These are phyloP conservation scores for Kodamaea restingae DNA, from an alignment of 805 yeast species.

Conservation along the genomic window DNA sequence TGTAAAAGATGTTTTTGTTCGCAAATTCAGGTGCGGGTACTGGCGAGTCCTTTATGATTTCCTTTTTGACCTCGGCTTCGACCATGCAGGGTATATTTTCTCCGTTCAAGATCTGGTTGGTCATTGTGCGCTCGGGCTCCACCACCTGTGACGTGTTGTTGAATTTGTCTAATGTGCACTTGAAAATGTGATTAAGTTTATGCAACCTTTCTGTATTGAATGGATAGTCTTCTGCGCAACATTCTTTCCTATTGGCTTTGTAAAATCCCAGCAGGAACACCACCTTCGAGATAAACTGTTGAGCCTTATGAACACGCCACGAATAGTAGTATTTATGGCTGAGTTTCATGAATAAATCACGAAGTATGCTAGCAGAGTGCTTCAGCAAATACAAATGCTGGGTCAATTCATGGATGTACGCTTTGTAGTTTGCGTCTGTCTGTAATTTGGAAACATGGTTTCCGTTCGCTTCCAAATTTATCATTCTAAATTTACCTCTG, in stretches of 20 bases:
- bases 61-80: background rate
- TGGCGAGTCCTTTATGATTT: background rate
- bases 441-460: slow-evolving; percentile 19
- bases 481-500: slow-evolving; percentile 8
- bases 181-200: slow-evolving; percentile 15
- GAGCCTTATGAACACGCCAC: slow-evolving; percentile 63
- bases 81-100: too few species aligned
- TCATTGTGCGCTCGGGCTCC: background rate
- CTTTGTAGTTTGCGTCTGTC: slow-evolving; percentile 17
- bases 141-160: slow-evolving; percentile 2
- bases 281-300: slow-evolving; percentile 32
- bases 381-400: slow-evolving; percentile 3
- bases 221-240: slow-evolving; percentile 8
- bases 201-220: slow-evolving; percentile 9
- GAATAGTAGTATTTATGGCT: slow-evolving; percentile 62
- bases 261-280: slow-evolving; percentile 24
- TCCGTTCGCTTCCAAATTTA: slow-evolving; percentile 5
- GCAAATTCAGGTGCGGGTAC: background rate
- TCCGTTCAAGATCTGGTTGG: background rate
- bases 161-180: slow-evolving; percentile 16
- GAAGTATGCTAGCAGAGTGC: slow-evolving; percentile 4
- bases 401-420: slow-evolving; percentile 5
- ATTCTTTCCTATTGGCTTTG: slow-evolving; percentile 5
- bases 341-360: slow-evolving; percentile 26
- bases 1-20: background rate